These are phyloP conservation scores for Symbiotaphrina buchneri DNA, from an alignment of 495 filamentous ascomycete species.

Conservation along the genomic window DNA sequence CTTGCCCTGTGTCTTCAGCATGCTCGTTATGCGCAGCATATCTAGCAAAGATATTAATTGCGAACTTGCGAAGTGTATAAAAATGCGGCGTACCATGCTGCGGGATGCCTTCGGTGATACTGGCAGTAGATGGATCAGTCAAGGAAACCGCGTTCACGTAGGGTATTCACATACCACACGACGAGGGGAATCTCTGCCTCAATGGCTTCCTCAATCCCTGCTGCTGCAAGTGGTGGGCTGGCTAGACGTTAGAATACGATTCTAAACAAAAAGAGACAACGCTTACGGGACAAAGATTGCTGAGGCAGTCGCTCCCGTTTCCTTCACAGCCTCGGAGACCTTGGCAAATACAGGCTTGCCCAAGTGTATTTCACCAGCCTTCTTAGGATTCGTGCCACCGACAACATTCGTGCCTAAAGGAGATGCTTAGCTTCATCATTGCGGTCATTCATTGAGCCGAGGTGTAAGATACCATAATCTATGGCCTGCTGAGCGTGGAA, in stretches of 20 bases:
- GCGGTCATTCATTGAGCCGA: slow-evolving; percentile 5
- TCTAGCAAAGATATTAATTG: slow-evolving; percentile 25
- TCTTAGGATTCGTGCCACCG: slow-evolving; percentile 96
- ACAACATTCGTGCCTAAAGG: slow-evolving; percentile 82
- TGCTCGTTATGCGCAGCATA: slow-evolving; percentile 98
- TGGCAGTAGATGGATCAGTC: slow-evolving; percentile 8
- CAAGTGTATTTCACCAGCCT: slow-evolving; percentile 76
- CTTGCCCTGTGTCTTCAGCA: slow-evolving; percentile 93
- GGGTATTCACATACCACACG: slow-evolving; percentile 39
- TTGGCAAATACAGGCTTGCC: slow-evolving; percentile 83
- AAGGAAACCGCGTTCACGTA: too few species aligned
- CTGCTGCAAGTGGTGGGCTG: slow-evolving; percentile 76
- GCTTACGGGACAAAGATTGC: slow-evolving; percentile 94
- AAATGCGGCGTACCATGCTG: slow-evolving; percentile 55
- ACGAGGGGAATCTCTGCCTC: slow-evolving; percentile 76
- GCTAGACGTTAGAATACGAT: slow-evolving; percentile 1
- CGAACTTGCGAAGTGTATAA: slow-evolving; percentile 9
- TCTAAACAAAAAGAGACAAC: slow-evolving; percentile 3
- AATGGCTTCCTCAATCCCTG: slow-evolving; percentile 93
- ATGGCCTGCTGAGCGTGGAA: slow-evolving; percentile 98
- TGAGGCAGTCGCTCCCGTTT: slow-evolving; percentile 75
- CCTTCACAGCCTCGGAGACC: slow-evolving; percentile 72
- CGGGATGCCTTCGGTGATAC: slow-evolving; percentile 95
- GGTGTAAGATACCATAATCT: slow-evolving; percentile 56
- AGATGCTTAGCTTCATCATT: slow-evolving; percentile 9